Evolutionary conservation across 495 filamentous ascomycete genomes (phyloP), one percentile per base, ranked within the genome.

Genomic region (Penicillium taxi): DNA sequence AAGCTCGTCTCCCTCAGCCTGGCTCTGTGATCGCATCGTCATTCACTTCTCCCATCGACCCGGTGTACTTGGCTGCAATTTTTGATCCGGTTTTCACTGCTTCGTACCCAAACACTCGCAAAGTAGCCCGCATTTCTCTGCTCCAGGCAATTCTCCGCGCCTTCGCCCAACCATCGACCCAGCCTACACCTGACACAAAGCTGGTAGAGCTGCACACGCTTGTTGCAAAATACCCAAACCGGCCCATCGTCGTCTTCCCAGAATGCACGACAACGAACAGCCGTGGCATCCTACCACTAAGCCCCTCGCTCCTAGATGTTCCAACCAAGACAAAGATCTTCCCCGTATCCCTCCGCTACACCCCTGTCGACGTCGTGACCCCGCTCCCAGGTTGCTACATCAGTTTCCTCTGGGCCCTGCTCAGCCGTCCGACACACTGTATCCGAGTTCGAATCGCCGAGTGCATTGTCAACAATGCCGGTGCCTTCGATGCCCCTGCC

Each of bases 251-350:
- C 34, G 73, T 94, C 1, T 95, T 95, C 61, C 87, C 90, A 3
- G 90, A 96, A 56, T 84, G 82, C 64, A 94, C 82, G 7, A 94
- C 90, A 1, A 94, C 89, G 20, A 98, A 98, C 54, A 86, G 88
- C 35, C 77, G 81, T 32, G 91, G 79, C n/a, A 90, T 96, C 48
- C 63, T 99, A 4, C 81, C 86, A 0, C 75, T 95, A 37, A 81
- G 81, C 26, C 82, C 78, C 0, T 77, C 77, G 26, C 70, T 99
- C 1, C 62, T 88, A 1, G 70, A 73, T 9, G 71, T 74, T 0
- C 78, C 83, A 0, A 44, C 72, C 13, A 59, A 72, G 21, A 75
- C 74, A 3, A 79, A 77, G 52, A 84, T 99, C 43, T 96, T 90
- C 64, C 90, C 91, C 6, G 70, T 96, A 32, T 91, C 78, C 53